Evolutionary conservation across 108 stramenopile genomes (phyloP).

Genomic region (Cyclotella choctawhatcheeana): DNA sequence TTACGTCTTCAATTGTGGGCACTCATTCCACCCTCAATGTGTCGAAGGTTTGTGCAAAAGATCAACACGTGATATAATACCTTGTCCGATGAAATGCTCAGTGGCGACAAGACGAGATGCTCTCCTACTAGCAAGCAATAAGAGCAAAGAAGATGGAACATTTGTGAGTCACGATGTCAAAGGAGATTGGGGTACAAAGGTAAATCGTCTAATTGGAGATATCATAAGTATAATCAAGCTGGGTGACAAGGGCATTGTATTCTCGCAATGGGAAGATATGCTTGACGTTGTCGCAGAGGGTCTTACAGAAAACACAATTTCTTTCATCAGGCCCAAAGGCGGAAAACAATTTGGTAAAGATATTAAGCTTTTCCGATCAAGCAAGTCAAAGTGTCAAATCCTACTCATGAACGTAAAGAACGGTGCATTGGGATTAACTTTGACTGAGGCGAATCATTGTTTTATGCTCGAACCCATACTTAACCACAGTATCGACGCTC

Average conservation of each 20-base stretch:
- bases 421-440: slow-evolving; percentile 83
- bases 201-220: slow-evolving; percentile 62
- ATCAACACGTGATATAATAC: slow-evolving; percentile 27
- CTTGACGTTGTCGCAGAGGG: slow-evolving; percentile 78
- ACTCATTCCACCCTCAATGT: slow-evolving; percentile 68
- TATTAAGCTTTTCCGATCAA: slow-evolving; percentile 40
- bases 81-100: neutral
- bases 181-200: slow-evolving; percentile 85
- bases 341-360: slow-evolving; percentile 45
- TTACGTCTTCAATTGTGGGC: slow-evolving; percentile 76
- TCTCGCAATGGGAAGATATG: slow-evolving; percentile 89
- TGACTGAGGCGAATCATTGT: slow-evolving; percentile 85
- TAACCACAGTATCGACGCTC: slow-evolving; percentile 70
- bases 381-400: slow-evolving; percentile 45
- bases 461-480: slow-evolving; percentile 89
- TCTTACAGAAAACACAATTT: slow-evolving; percentile 52
- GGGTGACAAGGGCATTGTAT: slow-evolving; percentile 80
- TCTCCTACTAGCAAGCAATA: neutral
- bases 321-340: slow-evolving; percentile 51
- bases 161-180: slow-evolving; percentile 44
- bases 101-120: neutral
- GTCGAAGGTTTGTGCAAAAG: slow-evolving; percentile 50
- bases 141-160: slow-evolving; percentile 56
- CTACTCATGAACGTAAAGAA: slow-evolving; percentile 80
- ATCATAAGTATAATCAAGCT: slow-evolving; percentile 45